Evolutionary conservation across 192 early-diverging fungal genomes (phyloP).

Genomic region (Oehlia diaphana): DNA sequence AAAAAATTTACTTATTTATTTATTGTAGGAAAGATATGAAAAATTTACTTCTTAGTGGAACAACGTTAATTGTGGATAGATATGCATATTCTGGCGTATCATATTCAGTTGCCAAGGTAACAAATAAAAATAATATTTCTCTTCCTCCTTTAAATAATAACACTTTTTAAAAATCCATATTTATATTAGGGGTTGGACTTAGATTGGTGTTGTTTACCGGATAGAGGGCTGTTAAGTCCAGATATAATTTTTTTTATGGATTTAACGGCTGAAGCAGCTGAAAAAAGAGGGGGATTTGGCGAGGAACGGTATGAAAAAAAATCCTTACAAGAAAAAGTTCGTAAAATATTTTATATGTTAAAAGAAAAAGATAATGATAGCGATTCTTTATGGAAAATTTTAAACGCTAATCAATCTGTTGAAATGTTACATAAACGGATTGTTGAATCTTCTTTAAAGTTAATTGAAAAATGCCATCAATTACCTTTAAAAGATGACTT

Average conservation of each 20-base stretch:
- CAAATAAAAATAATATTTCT: neutral
- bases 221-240: slow-evolving; percentile 81
- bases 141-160: neutral
- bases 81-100: slow-evolving; percentile 97
- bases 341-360: slow-evolving; percentile 57
- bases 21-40: slow-evolving; percentile 20
- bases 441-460: neutral
- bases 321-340: slow-evolving; percentile 80
- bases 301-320: slow-evolving; percentile 89
- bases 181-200: slow-evolving; percentile 64
- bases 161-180: neutral
- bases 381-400: slow-evolving; percentile 1
- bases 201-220: slow-evolving; percentile 87
- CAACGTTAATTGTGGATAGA: slow-evolving; percentile 83
- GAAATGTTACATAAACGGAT: slow-evolving; percentile 10
- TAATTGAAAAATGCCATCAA: slow-evolving; percentile 13
- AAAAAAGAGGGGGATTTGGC: slow-evolving; percentile 83
- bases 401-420: slow-evolving; percentile 1
- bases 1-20: neutral
- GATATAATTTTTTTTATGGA: slow-evolving; percentile 91
- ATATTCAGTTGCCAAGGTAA: slow-evolving; percentile 86
- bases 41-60: slow-evolving; percentile 46
- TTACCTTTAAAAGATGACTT: slow-evolving; percentile 18
- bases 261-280: slow-evolving; percentile 72
- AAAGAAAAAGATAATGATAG: neutral